These are phyloP conservation scores for Trypethelium eluteriae DNA, from an alignment of 495 filamentous ascomycete genomes.

Conservation along the genomic window DNA sequence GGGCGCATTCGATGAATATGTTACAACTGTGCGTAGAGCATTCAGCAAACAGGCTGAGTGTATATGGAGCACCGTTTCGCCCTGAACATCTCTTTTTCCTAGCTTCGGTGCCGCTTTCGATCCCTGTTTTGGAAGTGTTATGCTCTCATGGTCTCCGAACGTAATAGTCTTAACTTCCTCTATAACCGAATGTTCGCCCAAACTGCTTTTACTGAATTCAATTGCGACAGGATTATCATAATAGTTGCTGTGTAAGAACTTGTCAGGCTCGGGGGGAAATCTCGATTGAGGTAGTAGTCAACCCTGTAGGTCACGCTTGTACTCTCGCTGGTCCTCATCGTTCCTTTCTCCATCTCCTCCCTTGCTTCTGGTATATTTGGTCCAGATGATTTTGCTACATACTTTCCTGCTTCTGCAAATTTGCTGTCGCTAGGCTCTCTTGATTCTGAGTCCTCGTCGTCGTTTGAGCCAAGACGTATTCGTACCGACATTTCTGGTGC, in stretches of 20 bases:
- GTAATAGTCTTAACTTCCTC: background rate
- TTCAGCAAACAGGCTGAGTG: background rate
- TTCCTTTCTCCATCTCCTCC: background rate
- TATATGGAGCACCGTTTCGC: background rate
- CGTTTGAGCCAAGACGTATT: background rate
- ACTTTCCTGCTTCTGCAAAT: background rate
- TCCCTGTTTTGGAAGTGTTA: background rate
- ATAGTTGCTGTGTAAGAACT: background rate
- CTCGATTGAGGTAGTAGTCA: background rate
- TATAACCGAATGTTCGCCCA: background rate
- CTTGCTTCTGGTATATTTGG: too few species aligned
- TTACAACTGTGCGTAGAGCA: background rate
- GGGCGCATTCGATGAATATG: background rate
- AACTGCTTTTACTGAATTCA: background rate
- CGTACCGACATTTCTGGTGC: background rate
- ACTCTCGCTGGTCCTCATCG: background rate
- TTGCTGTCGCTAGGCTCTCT: background rate
- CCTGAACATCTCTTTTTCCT: background rate
- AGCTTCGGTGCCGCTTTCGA: background rate
- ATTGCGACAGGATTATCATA: background rate
- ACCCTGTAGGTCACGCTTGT: background rate
- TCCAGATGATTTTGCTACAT: too few species aligned
- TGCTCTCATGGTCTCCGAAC: background rate
- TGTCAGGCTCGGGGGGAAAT: background rate
- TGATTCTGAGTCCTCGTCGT: background rate